Conservation (phyloP, 1,284 basidiomycete genomes). For the Ceratobasidium sp. region DNA sequence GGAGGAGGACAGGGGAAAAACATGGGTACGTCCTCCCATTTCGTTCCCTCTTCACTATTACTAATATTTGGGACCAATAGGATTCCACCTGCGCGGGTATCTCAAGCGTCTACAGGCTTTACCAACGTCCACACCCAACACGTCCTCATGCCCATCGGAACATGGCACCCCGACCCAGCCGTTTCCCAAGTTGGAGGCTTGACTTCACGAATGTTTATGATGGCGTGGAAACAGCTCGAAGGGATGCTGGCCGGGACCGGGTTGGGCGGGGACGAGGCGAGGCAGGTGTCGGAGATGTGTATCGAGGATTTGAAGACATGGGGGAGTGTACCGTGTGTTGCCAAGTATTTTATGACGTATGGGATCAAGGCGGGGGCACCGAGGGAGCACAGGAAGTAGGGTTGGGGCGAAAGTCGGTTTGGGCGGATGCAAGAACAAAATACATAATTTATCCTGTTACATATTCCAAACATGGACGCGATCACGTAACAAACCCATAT, state of each 20-base stretch:
- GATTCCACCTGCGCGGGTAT: not conserved
- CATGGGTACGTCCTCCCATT: constrained; percentile 13
- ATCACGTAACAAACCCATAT: not conserved
- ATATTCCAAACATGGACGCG: not conserved
- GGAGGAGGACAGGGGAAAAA: constrained; percentile 15
- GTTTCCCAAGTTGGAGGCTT: constrained; percentile 14
- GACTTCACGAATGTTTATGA: not conserved
- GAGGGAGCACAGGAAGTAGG: not conserved
- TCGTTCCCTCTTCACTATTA: not conserved
- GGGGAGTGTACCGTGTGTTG: not conserved
- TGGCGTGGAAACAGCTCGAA: constrained; percentile 37
- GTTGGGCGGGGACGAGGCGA: not conserved
- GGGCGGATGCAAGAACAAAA: not conserved
- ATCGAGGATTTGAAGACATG: not conserved
- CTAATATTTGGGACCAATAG: not conserved
- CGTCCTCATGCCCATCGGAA: constrained; percentile 19
- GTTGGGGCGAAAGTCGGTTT: not conserved
- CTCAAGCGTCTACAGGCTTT: not conserved
- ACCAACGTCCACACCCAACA: constrained; percentile 12
- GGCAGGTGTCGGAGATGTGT: not conserved
- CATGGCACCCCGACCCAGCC: constrained; percentile 35
- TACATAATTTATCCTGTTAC: not conserved
- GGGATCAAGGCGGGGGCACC: not conserved
- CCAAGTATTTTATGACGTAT: constrained; percentile 7
- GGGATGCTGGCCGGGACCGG: constrained; percentile 2